These are phyloP conservation scores for Pinus taeda DNA, from an alignment of 75 land plant genomes.

Conservation along the genomic window DNA sequence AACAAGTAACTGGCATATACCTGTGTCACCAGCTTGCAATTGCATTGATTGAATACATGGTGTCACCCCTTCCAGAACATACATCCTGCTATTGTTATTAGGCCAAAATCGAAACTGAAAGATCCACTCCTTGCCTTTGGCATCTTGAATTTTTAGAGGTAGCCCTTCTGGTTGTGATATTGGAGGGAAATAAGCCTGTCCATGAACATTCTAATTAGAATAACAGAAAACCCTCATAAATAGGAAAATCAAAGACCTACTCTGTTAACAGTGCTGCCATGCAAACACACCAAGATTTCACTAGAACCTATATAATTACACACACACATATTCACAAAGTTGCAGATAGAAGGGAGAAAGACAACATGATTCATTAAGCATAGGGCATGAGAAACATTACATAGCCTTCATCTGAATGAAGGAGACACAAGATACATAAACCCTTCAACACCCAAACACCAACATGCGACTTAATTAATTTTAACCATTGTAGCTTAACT, in stretches of 20 bases:
- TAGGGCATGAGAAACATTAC: too few species aligned
- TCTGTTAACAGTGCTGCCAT: neutral
- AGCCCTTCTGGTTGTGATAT: constrained; percentile 31
- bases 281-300: neutral
- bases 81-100: constrained; percentile 36
- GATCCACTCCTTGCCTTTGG: constrained; percentile 26
- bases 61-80: constrained; percentile 35
- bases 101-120: constrained; percentile 36
- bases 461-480: too few species aligned
- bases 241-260: neutral
- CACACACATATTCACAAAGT: too few species aligned
- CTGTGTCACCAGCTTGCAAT: constrained; percentile 40
- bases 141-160: constrained; percentile 21
- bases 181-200: constrained; percentile 33
- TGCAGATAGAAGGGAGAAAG: too few species aligned
- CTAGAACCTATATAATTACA: neutral
- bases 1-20: constrained; percentile 7
- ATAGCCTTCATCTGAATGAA: too few species aligned
- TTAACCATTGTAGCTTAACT: too few species aligned
- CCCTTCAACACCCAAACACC: too few species aligned
- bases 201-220: neutral
- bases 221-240: neutral
- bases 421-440: too few species aligned
- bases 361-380: too few species aligned
- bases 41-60: constrained; percentile 38